Conservation (phyloP, 805 yeast genomes). For the Hanseniaspora mollemarum region DNA sequence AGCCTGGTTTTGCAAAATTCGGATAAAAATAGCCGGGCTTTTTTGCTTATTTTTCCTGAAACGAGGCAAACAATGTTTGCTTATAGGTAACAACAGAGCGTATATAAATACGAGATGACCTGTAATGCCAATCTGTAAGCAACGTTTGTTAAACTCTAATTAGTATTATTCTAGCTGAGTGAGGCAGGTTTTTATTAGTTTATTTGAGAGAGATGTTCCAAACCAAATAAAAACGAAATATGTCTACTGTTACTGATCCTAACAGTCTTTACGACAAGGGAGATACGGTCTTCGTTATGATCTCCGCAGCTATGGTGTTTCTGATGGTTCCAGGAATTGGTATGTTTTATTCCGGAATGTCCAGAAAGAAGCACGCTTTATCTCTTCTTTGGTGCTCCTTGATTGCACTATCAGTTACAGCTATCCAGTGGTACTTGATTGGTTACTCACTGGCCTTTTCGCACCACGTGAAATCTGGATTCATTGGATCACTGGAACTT, state of each 20-base stretch:
- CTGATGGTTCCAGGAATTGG: slow-evolving; percentile 96
- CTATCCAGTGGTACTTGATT: slow-evolving; percentile 98
- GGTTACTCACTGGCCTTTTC: slow-evolving; percentile 86
- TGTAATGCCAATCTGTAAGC: no score
- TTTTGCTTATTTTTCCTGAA: no score
- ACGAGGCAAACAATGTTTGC: no score
- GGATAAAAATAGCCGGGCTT: no score
- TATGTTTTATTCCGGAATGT: slow-evolving; percentile 78
- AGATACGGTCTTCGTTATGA: slow-evolving; percentile 78
- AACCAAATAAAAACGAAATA: neutral
- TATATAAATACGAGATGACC: no score
- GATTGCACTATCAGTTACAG: slow-evolving; percentile 70
- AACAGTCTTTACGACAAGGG: slow-evolving; percentile 59
- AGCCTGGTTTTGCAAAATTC: no score
- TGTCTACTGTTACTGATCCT: slow-evolving; percentile 60
- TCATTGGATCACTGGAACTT: slow-evolving; percentile 71
- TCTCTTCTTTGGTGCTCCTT: slow-evolving; percentile 88
- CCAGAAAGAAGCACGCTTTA: slow-evolving; percentile 92
- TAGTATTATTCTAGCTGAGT: no score
- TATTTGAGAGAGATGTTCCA: no score
- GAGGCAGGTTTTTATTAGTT: no score
- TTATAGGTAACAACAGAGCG: no score
- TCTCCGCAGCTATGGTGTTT: slow-evolving; percentile 75
- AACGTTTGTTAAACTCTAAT: no score
- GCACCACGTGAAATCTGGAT: slow-evolving; percentile 47